These are phyloP conservation scores for Cytospora piceicola DNA, from an alignment of 2,329 filamentous ascomycete species.

Conservation along the genomic window DNA sequence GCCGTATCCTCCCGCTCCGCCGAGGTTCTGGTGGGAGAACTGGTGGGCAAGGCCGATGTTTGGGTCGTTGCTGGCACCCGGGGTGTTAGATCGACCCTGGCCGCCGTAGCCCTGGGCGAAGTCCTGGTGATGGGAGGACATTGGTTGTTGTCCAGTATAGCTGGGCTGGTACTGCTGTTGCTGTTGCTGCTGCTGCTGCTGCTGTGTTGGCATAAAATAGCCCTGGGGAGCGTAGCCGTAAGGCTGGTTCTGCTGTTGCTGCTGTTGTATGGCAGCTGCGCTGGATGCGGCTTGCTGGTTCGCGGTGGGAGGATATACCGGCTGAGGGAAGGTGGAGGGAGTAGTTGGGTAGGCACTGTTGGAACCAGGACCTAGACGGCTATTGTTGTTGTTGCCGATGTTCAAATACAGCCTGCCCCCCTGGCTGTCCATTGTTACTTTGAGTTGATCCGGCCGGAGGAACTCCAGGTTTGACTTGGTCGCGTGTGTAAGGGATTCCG, in stretches of 20 bases:
- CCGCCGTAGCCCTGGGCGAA: conserved; percentile 40
- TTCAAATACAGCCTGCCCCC: conserved; percentile 70
- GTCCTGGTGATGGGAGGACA: conserved; percentile 47
- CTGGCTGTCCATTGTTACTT: conserved; percentile 53
- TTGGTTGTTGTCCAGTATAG: conserved; percentile 53
- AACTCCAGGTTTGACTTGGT: conserved; percentile 21
- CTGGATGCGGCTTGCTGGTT: conserved; percentile 45
- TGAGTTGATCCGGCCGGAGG: conserved; percentile 29
- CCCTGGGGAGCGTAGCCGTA: conserved; percentile 49
- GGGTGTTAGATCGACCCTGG: conserved; percentile 60
- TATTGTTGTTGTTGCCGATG: conserved; percentile 66
- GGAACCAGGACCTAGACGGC: conserved; percentile 61
- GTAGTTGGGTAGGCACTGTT: conserved; percentile 82
- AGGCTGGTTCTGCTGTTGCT: conserved; percentile 51
- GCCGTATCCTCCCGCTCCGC: conserved; percentile 71
- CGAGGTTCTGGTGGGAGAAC: conserved; percentile 94
- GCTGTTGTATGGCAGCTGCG: conserved; percentile 52
- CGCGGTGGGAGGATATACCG: conserved; percentile 61
- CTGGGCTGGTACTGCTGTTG: conserved; percentile 30
- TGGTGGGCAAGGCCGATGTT: conserved; percentile 93
- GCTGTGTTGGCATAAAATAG: conserved; percentile 66
- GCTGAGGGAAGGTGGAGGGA: conserved; percentile 94
- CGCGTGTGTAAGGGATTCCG: conserved; percentile 23
- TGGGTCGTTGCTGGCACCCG: conserved; percentile 71
- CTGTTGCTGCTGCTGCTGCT: conserved; percentile 37